Evolutionary conservation across 306 rosid species (phyloP).

Genomic region (Prinsepia uniflora): DNA sequence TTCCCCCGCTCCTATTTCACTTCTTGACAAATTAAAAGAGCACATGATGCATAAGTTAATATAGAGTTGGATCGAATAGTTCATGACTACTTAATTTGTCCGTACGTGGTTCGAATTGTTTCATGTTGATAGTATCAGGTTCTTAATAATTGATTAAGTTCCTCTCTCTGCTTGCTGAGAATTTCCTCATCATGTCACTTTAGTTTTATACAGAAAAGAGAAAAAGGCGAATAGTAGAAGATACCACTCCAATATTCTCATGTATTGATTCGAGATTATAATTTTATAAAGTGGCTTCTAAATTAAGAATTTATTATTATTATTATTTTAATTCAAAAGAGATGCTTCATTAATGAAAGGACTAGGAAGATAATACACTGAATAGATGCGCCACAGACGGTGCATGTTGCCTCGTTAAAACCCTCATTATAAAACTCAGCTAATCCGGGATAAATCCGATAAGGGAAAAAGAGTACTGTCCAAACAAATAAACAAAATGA

Average conservation of each 20-base stretch:
- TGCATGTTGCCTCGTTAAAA: too few species aligned
- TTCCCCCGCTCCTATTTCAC: neutral
- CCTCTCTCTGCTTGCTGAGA: neutral
- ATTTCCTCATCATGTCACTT: neutral
- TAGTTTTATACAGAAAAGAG: neutral
- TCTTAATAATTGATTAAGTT: constrained; percentile 10
- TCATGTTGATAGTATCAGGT: constrained; percentile 27
- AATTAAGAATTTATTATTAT: neutral
- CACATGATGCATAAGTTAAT: constrained; percentile 21
- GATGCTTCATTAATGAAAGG: too few species aligned
- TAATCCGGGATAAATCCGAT: too few species aligned
- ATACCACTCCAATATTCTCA: neutral
- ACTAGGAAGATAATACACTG: too few species aligned
- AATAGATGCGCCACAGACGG: too few species aligned
- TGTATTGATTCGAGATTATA: neutral
- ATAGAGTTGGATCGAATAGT: constrained; percentile 23
- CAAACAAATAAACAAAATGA: too few species aligned
- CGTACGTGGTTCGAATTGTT: constrained; percentile 33
- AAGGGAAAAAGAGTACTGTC: too few species aligned
- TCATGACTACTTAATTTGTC: neutral
- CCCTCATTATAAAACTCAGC: too few species aligned
- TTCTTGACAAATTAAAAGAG: constrained; percentile 23
- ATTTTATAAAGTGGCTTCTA: neutral
- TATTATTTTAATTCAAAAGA: too few species aligned
- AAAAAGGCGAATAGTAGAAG: constrained; percentile 1